phyloP scores from a whole-genome alignment of 2,329 filamentous ascomycete genomes.

The Arthrobotrys conoides region DNA sequence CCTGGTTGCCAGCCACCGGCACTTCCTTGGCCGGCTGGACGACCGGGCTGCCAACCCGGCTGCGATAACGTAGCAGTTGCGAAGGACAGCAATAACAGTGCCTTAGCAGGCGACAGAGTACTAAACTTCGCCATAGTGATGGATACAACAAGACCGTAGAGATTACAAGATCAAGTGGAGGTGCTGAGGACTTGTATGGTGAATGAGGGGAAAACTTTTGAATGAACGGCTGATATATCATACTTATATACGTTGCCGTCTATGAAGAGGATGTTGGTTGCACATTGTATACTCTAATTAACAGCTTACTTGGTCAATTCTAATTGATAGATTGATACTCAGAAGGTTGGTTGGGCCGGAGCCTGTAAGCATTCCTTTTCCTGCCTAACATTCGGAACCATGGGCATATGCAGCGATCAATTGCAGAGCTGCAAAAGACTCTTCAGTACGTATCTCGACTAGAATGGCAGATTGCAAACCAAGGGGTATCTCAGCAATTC shows the following conservation, averaged over 20 bases:
- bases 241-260: conserved; percentile 19
- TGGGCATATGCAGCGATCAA: background rate
- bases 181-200: conserved; percentile 13
- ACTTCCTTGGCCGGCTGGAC: background rate
- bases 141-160: conserved; percentile 17
- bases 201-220: conserved; percentile 4
- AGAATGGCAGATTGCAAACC: background rate
- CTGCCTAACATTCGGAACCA: background rate
- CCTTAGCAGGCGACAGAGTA: conserved; percentile 36
- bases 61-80: conserved; percentile 21
- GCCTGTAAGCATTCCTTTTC: background rate
- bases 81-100: conserved; percentile 29
- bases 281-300: background rate
- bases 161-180: conserved; percentile 26
- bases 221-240: background rate
- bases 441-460: background rate
- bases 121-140: conserved; percentile 32
- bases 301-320: background rate
- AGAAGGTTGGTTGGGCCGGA: background rate
- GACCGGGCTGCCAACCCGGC: conserved; percentile 6
- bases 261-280: background rate
- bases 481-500: background rate
- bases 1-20: conserved; percentile 17
- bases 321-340: background rate
- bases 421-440: background rate